These are phyloP conservation scores for Ophiosphaerella herpotricha DNA, from an alignment of 2,329 filamentous ascomycete species.

Conservation along the genomic window DNA sequence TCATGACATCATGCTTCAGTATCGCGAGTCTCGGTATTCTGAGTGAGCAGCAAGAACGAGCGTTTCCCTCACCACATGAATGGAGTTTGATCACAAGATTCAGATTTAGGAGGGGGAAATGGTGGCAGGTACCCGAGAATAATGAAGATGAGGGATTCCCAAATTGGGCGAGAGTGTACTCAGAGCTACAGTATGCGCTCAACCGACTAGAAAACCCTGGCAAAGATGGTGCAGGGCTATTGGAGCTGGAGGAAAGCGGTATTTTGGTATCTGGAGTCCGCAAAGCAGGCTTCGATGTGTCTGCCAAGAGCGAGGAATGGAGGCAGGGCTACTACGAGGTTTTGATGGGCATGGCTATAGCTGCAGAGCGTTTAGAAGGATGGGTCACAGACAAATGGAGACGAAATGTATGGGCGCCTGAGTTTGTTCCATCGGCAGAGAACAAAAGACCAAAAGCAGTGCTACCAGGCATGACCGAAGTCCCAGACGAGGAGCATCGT, in stretches of 20 bases:
- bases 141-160: conserved; percentile 63
- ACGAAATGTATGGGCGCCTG: conserved; percentile 69
- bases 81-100: conserved; percentile 76
- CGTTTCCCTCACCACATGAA: conserved; percentile 80
- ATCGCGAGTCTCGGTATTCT: conserved; percentile 68
- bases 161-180: conserved; percentile 73
- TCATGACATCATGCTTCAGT: conserved; percentile 63
- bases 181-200: conserved; percentile 64
- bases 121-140: conserved; percentile 56
- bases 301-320: conserved; percentile 80
- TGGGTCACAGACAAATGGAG: conserved; percentile 70
- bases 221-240: conserved; percentile 69
- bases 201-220: conserved; percentile 69
- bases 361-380: conserved; percentile 80
- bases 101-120: conserved; percentile 63
- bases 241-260: conserved; percentile 60
- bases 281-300: conserved; percentile 68
- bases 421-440: conserved; percentile 78
- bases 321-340: conserved; percentile 82
- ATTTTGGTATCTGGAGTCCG: conserved; percentile 41
- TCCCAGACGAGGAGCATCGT: conserved; percentile 77
- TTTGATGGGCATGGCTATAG: conserved; percentile 75
- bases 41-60: conserved; percentile 75
- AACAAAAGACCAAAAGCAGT: conserved; percentile 80
- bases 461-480: conserved; percentile 64